Evolutionary conservation across 768 basidiomycete genomes (phyloP).

Genomic region (Boletus sensibilis): DNA sequence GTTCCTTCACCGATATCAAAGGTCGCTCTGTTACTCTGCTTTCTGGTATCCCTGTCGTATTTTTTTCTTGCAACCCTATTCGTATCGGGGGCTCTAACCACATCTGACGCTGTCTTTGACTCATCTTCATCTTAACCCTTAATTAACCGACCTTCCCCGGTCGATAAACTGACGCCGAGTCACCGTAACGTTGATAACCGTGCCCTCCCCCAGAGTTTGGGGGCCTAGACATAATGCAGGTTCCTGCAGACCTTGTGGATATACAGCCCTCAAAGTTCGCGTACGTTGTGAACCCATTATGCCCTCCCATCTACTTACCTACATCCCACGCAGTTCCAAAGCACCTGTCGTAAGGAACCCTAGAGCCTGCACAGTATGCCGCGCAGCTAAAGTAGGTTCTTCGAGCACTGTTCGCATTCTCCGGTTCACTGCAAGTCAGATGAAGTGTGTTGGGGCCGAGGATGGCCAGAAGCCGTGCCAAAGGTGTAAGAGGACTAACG

Average conservation of each 20-base stretch:
- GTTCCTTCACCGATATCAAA: slow-evolving; percentile 32
- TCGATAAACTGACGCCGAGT: slow-evolving; percentile 42
- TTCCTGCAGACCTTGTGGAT: slow-evolving; percentile 28
- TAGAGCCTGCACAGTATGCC: slow-evolving; percentile 80
- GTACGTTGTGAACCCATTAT: slow-evolving; percentile 18
- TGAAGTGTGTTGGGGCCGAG: slow-evolving; percentile 90
- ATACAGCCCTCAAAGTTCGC: slow-evolving; percentile 31
- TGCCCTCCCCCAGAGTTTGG: slow-evolving; percentile 19
- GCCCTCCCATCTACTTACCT: slow-evolving; percentile 10
- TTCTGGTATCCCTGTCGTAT: slow-evolving; percentile 3
- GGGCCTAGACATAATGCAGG: slow-evolving; percentile 28
- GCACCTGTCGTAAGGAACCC: slow-evolving; percentile 48
- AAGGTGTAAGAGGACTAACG: slow-evolving; percentile 77
- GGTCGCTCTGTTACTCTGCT: slow-evolving; percentile 14
- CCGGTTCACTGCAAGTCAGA: slow-evolving; percentile 44
- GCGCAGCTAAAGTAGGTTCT: slow-evolving; percentile 67
- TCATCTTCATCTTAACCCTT: slow-evolving; percentile 33
- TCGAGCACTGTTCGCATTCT: slow-evolving; percentile 13
- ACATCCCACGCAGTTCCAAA: slow-evolving; percentile 36
- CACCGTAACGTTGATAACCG: slow-evolving; percentile 42
- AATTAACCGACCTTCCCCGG: slow-evolving; percentile 42
- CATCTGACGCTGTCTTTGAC: slow-evolving; percentile 12
- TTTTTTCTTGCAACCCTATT: slow-evolving; percentile 2
- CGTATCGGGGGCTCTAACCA: not conserved
- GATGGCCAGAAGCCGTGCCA: slow-evolving; percentile 80